These are phyloP conservation scores for Mortierella sp. DNA, from an alignment of 371 early-diverging fungal species.

Conservation along the genomic window DNA sequence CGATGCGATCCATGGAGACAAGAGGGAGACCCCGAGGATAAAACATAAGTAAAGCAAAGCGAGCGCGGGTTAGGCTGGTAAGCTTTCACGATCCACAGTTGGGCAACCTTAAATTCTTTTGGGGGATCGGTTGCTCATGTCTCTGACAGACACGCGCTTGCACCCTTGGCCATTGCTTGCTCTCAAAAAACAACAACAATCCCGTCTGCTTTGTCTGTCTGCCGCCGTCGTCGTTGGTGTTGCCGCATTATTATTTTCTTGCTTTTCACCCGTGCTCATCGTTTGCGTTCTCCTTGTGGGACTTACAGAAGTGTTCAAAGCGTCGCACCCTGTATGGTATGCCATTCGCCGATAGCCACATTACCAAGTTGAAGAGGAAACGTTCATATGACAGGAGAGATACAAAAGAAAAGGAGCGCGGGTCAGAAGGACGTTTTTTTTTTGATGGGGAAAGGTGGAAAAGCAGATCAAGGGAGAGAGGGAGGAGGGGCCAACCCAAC, in stretches of 20 bases:
- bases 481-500: background rate
- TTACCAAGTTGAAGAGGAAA: background rate
- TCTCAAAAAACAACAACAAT: constrained; percentile 6
- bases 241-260: background rate
- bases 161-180: constrained; percentile 11
- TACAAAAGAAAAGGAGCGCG: background rate
- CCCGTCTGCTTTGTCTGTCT: background rate
- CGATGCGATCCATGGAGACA: background rate
- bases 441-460: background rate
- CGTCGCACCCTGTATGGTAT: constrained; percentile 85
- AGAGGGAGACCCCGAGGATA: background rate
- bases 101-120: constrained; percentile 34
- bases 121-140: constrained; percentile 7
- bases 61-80: background rate
- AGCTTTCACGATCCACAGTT: background rate
- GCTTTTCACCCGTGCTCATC: background rate
- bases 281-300: background rate
- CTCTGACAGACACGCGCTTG: constrained; percentile 18
- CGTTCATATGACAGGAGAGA: constrained; percentile 15
- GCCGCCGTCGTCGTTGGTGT: background rate
- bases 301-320: constrained; percentile 83
- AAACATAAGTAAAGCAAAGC: background rate
- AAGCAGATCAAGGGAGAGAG: background rate
- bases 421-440: constrained; percentile 4
- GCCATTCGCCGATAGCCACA: constrained; percentile 8